Conservation (phyloP, 2,329 filamentous ascomycete genomes). For the Fusarium annulatum region DNA sequence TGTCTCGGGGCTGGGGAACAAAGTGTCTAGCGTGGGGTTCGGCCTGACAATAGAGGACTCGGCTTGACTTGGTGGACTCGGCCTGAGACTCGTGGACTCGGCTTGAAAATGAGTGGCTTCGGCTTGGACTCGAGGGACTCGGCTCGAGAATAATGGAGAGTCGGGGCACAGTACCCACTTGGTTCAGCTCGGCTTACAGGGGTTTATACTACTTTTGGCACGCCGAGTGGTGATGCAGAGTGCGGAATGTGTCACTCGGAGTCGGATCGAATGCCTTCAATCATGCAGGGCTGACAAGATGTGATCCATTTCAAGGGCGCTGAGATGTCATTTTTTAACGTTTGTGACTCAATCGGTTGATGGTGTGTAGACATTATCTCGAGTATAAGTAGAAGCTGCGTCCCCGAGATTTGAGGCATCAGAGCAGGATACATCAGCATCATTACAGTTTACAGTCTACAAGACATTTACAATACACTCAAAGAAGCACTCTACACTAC, state of each 20-base stretch:
- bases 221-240: constrained; percentile 3
- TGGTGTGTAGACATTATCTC: not conserved
- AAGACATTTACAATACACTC: not conserved
- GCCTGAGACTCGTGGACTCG: not conserved
- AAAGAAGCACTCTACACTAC: not conserved
- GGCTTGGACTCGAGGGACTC: not conserved
- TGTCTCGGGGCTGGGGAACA: not conserved
- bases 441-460: constrained; percentile 5
- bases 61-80: constrained; percentile 15
- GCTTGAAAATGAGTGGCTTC: not conserved
- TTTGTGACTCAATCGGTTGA: constrained; percentile 38
- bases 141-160: not conserved
- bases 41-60: not conserved
- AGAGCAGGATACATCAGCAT: constrained; percentile 6
- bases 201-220: constrained; percentile 2
- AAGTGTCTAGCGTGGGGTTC: not conserved
- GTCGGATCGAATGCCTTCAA: constrained; percentile 3
- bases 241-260: constrained; percentile 36
- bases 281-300: constrained; percentile 34
- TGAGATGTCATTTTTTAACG: not conserved
- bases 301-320: constrained; percentile 29
- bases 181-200: constrained; percentile 34
- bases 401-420: not conserved
- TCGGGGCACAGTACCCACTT: constrained; percentile 16
- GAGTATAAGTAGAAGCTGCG: constrained; percentile 33